phyloP scores from a whole-genome alignment of 345 rosid species.

The Acer negundo region DNA sequence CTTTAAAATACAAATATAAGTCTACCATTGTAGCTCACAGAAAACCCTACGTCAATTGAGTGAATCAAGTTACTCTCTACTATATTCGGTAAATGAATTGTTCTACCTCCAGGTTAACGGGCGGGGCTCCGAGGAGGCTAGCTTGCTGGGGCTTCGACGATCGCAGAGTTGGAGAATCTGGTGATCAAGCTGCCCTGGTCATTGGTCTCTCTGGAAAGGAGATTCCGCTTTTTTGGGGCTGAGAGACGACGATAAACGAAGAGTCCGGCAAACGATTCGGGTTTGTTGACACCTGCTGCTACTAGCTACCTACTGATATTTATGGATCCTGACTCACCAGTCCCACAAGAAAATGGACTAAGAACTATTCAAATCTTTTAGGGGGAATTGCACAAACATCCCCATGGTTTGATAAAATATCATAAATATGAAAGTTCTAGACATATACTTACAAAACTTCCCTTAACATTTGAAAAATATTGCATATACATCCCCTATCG shows the following conservation, averaged over 20 bases:
- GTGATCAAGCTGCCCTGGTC: conserved; percentile 35
- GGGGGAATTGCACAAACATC: no score
- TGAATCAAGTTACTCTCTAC: no score
- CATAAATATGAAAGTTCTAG: no score
- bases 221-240: conserved; percentile 48
- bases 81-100: neutral
- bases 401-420: no score
- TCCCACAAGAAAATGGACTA: no score
- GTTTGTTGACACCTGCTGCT: neutral
- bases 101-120: conserved; percentile 19
- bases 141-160: conserved; percentile 66
- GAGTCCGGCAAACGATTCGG: neutral
- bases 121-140: conserved; percentile 60
- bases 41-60: no score
- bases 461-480: no score
- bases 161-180: conserved; percentile 38
- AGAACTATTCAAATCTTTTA: no score
- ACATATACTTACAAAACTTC: no score
- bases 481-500: no score
- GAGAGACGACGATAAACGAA: conserved; percentile 23
- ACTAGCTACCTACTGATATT: neutral
- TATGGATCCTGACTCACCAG: no score
- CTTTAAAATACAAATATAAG: neutral
- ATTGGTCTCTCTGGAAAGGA: conserved; percentile 39
- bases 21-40: neutral